Base-by-base conservation (phyloP, 1,139 yeast species). In the Pichia sp. region DNA sequence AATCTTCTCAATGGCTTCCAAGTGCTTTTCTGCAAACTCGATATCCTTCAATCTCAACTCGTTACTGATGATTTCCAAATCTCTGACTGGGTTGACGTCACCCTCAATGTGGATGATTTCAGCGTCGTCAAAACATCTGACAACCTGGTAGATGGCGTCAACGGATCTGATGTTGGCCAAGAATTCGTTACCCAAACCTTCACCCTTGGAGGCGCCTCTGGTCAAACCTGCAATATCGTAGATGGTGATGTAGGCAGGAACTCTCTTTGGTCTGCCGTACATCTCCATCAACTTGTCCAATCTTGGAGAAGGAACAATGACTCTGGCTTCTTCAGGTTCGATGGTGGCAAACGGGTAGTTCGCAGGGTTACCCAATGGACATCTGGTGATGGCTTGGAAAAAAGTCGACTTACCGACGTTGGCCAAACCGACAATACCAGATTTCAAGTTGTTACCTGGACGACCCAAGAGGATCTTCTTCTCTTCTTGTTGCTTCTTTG, bases 251-350 rank as follows among this genome's bases (percentile, higher is more conserved):
- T 79, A 87, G 27, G 99, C 98, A 56, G 97, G 98, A 57, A 93
- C 95, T 71, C 84, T 87, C 68, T 64, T 64, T 53, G 70, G 70
- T 50, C 87, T 79, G 34, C 72, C 71, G 66, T 80, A 85, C 20
- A 85, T 63, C 31, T 71, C 63, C 53, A 72, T 72, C 14, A 79
- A 62, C 51, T 72, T 75, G 44, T 91, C 95, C 69, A 93, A 85
- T 72, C 97, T 84, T 61, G 88, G 81, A 48, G 97, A 91, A 64
- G 99, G 99, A 56, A 93, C 99, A 68, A 87, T 85, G 58, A 92
- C 97, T 73, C 97, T 83, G 52, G 99, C 98, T 77, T 93, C 99
- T 78, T 93, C 99, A 51, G 99, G 99, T 66, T 93, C 99, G 74
- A 93, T 93, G 58, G 99, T 93, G 56, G 99, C 99, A 71, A 92